Conservation (phyloP, 2,329 filamentous ascomycete species). For the Arthrobotrys sphaeroides region DNA sequence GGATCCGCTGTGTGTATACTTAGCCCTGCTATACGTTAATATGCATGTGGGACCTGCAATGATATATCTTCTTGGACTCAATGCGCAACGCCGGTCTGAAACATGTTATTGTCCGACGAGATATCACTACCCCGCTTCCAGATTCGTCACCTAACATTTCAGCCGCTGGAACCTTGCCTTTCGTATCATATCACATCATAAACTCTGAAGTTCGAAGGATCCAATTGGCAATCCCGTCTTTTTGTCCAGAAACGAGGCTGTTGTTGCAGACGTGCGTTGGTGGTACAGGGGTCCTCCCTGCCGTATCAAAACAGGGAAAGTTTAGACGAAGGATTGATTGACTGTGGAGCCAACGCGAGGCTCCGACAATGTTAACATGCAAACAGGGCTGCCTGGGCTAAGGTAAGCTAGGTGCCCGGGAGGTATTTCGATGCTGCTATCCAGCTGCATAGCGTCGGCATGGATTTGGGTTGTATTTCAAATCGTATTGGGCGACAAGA, state of each 20-base stretch:
- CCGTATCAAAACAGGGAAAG: neutral
- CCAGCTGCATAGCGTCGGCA: neutral
- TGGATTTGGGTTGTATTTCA: slow-evolving; percentile 3
- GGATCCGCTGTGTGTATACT: no score
- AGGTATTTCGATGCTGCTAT: neutral
- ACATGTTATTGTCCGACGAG: neutral
- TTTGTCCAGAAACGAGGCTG: slow-evolving; percentile 34
- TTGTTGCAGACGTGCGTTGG: neutral
- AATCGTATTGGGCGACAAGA: neutral
- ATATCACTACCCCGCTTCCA: slow-evolving; percentile 10
- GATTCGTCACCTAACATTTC: slow-evolving; percentile 1
- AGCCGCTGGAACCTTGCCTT: slow-evolving; percentile 8
- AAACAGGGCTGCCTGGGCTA: slow-evolving; percentile 17
- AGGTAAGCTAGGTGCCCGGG: neutral
- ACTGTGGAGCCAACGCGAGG: slow-evolving; percentile 7
- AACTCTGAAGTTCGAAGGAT: slow-evolving; percentile 1
- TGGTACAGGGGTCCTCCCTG: neutral
- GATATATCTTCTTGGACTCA: no score
- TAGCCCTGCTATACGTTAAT: no score
- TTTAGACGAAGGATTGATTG: slow-evolving; percentile 32
- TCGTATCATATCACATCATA: no score
- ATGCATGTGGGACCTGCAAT: no score
- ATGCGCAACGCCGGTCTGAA: neutral
- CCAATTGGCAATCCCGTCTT: neutral
- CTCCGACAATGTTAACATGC: slow-evolving; percentile 28